These are phyloP conservation scores for Eleusine indica DNA, from an alignment of 176 grass and related monocot species.

Conservation along the genomic window DNA sequence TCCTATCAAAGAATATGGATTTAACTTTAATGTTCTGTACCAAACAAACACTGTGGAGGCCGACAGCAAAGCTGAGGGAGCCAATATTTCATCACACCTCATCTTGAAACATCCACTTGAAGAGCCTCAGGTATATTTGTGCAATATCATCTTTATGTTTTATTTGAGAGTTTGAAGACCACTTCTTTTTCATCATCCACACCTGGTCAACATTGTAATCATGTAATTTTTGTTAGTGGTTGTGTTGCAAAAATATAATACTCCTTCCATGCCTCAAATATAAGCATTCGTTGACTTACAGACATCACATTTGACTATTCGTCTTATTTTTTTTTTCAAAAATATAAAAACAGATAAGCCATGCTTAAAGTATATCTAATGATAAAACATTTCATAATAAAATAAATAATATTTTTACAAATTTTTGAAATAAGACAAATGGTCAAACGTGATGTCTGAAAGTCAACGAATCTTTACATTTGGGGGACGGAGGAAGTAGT, in stretches of 20 bases:
- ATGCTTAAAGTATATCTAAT: too few species aligned
- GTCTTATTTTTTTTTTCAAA: too few species aligned
- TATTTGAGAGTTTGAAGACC: background rate
- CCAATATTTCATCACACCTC: constrained; percentile 72
- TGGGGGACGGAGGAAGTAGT: background rate
- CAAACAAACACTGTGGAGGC: constrained; percentile 53
- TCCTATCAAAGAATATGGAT: constrained; percentile 76
- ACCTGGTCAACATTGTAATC: background rate
- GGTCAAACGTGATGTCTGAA: too few species aligned
- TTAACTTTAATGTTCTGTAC: constrained; percentile 49
- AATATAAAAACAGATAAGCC: too few species aligned
- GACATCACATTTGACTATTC: too few species aligned
- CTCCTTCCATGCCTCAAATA: too few species aligned
- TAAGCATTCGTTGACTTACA: too few species aligned
- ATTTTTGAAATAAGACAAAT: too few species aligned
- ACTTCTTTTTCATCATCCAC: background rate
- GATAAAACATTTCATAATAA: too few species aligned
- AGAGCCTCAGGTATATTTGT: constrained; percentile 81
- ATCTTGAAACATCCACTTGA: constrained; percentile 91
- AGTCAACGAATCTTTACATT: too few species aligned
- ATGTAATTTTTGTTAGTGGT: constrained; percentile 15
- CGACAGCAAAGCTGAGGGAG: constrained; percentile 55
- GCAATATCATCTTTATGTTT: constrained; percentile 12
- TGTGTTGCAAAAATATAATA: constrained; percentile 20
- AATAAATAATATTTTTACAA: too few species aligned